Percentiles rank a stretch among this genome's conserved stretches.
Conservation (phyloP, 352 stramenopile genomes). For the Phytophthora ohioensis region DNA sequence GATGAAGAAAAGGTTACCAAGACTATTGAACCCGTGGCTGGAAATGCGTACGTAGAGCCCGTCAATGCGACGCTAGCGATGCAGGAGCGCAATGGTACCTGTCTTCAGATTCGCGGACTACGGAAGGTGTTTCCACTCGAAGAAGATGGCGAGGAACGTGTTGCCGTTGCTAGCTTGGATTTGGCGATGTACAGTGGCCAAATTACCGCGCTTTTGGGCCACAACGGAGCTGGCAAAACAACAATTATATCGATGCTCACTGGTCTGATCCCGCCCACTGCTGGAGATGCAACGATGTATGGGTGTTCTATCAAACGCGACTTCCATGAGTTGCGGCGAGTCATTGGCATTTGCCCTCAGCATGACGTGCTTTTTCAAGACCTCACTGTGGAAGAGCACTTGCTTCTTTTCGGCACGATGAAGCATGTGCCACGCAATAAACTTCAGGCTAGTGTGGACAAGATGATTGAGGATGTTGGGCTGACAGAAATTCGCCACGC, state of each 20-base stretch:
- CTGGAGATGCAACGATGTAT: slow-evolving; percentile 75
- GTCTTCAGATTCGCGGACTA: slow-evolving; percentile 54
- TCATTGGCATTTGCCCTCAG: slow-evolving; percentile 97
- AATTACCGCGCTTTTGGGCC: slow-evolving; percentile 93
- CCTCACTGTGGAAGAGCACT: slow-evolving; percentile 96
- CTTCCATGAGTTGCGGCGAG: slow-evolving; percentile 89
- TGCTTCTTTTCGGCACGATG: slow-evolving; percentile 93
- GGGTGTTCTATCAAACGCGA: slow-evolving; percentile 80
- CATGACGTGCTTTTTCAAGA: slow-evolving; percentile 96
- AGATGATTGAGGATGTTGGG: slow-evolving; percentile 83
- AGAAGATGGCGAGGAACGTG: slow-evolving; percentile 67
- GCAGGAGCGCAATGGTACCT: slow-evolving; percentile 52
- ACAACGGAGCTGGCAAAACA: slow-evolving; percentile 91
- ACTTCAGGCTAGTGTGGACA: slow-evolving; percentile 63
- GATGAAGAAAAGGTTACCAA: slow-evolving; percentile 11
- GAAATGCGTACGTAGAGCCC: slow-evolving; percentile 44
- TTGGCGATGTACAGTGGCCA: slow-evolving; percentile 93
- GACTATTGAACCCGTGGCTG: not conserved
- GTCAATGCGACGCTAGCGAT: slow-evolving; percentile 49
- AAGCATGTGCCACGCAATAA: slow-evolving; percentile 80
- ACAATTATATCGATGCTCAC: slow-evolving; percentile 95
- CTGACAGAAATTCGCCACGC: slow-evolving; percentile 89
- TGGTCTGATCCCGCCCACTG: slow-evolving; percentile 72
- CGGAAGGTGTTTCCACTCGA: slow-evolving; percentile 71
- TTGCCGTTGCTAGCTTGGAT: slow-evolving; percentile 86